These are phyloP conservation scores for Colletotrichum camelliae DNA, from an alignment of 2,329 filamentous ascomycete genomes.

Conservation along the genomic window DNA sequence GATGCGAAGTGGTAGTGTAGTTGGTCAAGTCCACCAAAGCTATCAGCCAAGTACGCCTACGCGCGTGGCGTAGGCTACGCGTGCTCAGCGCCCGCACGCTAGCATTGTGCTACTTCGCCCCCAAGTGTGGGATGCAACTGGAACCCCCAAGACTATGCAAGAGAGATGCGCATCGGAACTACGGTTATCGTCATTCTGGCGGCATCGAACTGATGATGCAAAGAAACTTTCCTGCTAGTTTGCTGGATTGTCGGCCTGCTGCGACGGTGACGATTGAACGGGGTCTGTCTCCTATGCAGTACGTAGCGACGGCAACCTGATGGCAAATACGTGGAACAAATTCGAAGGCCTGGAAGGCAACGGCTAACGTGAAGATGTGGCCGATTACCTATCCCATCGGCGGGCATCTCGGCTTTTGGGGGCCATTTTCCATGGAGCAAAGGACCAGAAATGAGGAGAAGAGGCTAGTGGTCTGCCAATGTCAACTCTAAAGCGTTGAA, in stretches of 20 bases:
- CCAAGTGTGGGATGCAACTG: background rate
- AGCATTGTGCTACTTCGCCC: slow-evolving; percentile 1
- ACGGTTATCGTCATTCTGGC: background rate
- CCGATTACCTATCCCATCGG: background rate
- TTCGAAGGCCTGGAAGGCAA: background rate
- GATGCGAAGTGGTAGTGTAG: background rate
- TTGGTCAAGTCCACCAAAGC: background rate
- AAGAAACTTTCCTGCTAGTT: background rate
- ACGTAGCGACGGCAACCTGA: background rate
- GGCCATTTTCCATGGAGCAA: background rate
- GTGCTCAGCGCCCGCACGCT: slow-evolving; percentile 12
- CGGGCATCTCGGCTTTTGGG: background rate
- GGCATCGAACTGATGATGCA: background rate
- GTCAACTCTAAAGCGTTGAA: background rate
- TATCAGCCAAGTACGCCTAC: background rate
- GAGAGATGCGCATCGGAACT: background rate
- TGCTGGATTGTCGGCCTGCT: background rate
- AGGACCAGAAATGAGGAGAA: background rate
- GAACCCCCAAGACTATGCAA: background rate
- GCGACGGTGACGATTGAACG: background rate
- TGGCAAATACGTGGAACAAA: background rate
- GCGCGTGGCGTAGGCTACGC: slow-evolving; percentile 4
- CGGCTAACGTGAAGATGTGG: background rate
- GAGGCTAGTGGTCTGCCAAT: background rate
- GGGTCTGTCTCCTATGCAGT: background rate